Evolutionary conservation across 192 early-diverging fungal genomes (phyloP).

Genomic region (Chytriomyces hyalinus): DNA sequence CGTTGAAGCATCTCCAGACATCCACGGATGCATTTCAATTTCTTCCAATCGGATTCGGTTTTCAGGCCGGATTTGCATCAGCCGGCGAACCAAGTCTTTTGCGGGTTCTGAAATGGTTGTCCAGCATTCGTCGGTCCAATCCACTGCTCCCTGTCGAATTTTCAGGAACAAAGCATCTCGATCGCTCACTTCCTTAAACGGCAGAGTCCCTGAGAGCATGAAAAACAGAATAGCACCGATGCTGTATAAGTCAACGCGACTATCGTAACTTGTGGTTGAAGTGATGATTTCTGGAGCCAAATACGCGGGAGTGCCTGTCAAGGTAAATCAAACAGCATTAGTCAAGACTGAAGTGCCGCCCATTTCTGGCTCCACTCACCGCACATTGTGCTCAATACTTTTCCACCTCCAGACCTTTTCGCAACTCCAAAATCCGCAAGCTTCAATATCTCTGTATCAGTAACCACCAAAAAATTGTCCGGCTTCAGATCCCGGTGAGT

Average conservation of each 20-base stretch:
- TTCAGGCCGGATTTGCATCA: constrained; percentile 37
- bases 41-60: constrained; percentile 30
- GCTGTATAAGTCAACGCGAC: constrained; percentile 49
- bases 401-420: constrained; percentile 17
- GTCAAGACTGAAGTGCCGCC: neutral
- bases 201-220: constrained; percentile 39
- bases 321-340: constrained; percentile 20
- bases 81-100: constrained; percentile 34
- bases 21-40: constrained; percentile 40
- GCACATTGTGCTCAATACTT: constrained; percentile 32
- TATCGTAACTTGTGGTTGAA: constrained; percentile 33
- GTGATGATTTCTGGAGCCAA: constrained; percentile 44
- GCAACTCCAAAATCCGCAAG: constrained; percentile 48
- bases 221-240: constrained; percentile 49
- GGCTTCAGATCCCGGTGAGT: constrained; percentile 52
- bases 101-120: constrained; percentile 1
- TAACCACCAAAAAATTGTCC: constrained; percentile 41
- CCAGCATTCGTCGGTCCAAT: constrained; percentile 36
- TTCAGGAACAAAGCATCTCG: constrained; percentile 14
- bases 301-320: constrained; percentile 13
- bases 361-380: neutral
- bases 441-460: constrained; percentile 27
- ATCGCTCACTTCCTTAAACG: constrained; percentile 16
- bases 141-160: constrained; percentile 30
- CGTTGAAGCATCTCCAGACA: neutral